Evolutionary conservation across 345 rosid genomes (phyloP).

Genomic region (Bretschneidera sinensis): DNA sequence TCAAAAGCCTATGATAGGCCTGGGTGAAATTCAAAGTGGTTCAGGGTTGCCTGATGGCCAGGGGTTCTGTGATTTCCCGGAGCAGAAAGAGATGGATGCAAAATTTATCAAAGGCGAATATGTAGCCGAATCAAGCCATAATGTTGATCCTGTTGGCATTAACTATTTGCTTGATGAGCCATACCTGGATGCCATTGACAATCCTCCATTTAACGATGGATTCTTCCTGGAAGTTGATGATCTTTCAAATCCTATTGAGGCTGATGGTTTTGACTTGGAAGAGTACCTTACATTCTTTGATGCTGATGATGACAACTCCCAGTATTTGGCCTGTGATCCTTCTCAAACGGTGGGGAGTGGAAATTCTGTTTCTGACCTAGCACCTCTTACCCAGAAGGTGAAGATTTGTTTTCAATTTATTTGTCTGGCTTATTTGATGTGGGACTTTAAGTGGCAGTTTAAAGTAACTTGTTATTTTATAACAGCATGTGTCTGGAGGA

Average conservation of each 20-base stretch:
- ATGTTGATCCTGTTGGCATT: constrained; percentile 24
- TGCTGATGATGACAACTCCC: constrained; percentile 40
- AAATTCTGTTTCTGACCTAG: constrained; percentile 22
- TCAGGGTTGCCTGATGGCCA: constrained; percentile 29
- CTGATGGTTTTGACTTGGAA: constrained; percentile 49
- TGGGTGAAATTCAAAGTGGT: constrained; percentile 17
- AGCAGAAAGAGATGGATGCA: constrained; percentile 28
- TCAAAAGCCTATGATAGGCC: too few relatives aligned
- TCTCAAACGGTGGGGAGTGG: constrained; percentile 39
- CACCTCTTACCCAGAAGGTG: constrained; percentile 32
- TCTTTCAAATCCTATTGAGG: constrained; percentile 42
- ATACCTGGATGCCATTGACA: constrained; percentile 38
- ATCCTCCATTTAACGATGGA: constrained; percentile 41
- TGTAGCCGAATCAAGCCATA: constrained; percentile 31
- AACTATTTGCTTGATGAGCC: constrained; percentile 39
- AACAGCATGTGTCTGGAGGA: constrained; percentile 42
- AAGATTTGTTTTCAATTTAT: constrained; percentile 2
- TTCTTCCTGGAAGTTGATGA: constrained; percentile 63
- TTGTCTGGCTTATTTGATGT: not conserved
- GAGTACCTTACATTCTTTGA: constrained; percentile 71
- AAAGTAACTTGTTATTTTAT: constrained; percentile 13
- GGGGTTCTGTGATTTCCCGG: constrained; percentile 32
- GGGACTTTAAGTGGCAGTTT: not conserved
- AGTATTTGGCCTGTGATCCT: constrained; percentile 47
- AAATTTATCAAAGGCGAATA: constrained; percentile 42